Base-by-base conservation (phyloP, 202 grass and related monocot species). In the Sporobolus alterniflorus region DNA sequence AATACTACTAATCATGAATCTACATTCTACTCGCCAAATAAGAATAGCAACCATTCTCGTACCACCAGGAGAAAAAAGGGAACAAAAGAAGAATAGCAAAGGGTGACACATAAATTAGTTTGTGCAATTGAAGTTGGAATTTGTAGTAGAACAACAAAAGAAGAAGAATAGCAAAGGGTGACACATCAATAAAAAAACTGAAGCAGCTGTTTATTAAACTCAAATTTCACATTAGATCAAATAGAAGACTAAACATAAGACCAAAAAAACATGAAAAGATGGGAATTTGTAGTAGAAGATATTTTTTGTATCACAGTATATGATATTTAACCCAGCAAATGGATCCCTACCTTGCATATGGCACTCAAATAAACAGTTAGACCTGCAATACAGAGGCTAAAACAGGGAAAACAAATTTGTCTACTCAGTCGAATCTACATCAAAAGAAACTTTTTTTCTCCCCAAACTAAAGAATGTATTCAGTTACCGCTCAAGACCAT, bases 21-120 rank as follows among this genome's bases (percentile, higher is more conserved):
- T 80, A 68, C 82, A 80, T 75, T 39, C 63, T 67, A 89, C 46
- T 82, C 36, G 63, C 87, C 70, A 64, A 30, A 22, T 43, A 51
- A 39, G 66, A 68, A 83, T 42, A 54, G 24, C 42, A 62, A 49
- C 39, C 3, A 64, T 54, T 21, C 20, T 22, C 22, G 1, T 4
- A 22, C 1, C 2, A 54, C 21, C 21, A 54, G 22, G 7, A 9
- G 9, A 7, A 6, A 54, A 0, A 21, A 54, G 22, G 21, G 3
- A 1, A 1, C 5, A 20, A 15, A 51, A 16, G 44, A 36, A 36
- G 49, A 50, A 46, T 55, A 73, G 72, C 41, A 52, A 9, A 41
- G 62, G 25, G 28, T 11, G 26, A 29, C 33, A 15, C 39, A 31
- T n/a, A 52, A n/a, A 50, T 6, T 72, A 79, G 26, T 46, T 73